A percentile compares a stretch with the other conserved stretches of the same genome.
Evolutionary conservation across 1,284 basidiomycete species (phyloP).

Genomic region (Dichomitus squalens): DNA sequence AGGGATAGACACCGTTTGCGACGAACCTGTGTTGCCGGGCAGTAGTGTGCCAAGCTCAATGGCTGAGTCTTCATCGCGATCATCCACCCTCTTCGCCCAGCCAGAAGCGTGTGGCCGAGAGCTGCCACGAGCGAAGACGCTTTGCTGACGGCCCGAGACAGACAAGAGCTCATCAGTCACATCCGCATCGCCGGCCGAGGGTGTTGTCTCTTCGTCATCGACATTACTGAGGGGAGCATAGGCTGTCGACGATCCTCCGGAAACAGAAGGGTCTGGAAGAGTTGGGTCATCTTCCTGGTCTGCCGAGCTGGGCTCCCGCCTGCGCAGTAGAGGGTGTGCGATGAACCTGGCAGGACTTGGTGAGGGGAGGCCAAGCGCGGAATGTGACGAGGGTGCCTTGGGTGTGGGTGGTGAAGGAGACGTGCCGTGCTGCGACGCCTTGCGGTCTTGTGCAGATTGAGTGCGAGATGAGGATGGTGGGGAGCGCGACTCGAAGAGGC

Average conservation of each 20-base stretch:
- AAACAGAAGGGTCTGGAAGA: constrained; percentile 2
- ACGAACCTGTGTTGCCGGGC: constrained; percentile 2
- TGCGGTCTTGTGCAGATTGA: constrained; percentile 1
- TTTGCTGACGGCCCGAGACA: constrained; percentile 12
- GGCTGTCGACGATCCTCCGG: not conserved
- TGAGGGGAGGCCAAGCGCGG: not conserved
- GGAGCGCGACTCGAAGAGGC: constrained; percentile 29
- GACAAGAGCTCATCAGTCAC: constrained; percentile 22
- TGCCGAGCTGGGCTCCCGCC: constrained; percentile 26
- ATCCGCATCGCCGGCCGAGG: constrained; percentile 16
- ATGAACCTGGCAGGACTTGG: constrained; percentile 19
- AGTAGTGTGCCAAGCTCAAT: constrained; percentile 16
- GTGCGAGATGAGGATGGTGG: constrained; percentile 6
- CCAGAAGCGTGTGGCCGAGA: not conserved
- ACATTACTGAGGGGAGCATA: not conserved
- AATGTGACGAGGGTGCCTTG: not conserved
- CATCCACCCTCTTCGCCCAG: not conserved
- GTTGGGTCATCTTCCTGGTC: constrained; percentile 25
- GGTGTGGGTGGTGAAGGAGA: not conserved
- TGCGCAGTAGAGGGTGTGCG: constrained; percentile 28
- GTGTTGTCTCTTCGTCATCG: not conserved
- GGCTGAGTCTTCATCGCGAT: not conserved
- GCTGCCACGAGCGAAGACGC: not conserved
- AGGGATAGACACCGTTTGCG: not conserved
- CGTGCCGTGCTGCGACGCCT: constrained; percentile 1